Percentiles rank a stretch among this genome's conserved stretches.
Conservation (phyloP, 2,329 filamentous ascomycete genomes). For the Shiraia sp. region DNA sequence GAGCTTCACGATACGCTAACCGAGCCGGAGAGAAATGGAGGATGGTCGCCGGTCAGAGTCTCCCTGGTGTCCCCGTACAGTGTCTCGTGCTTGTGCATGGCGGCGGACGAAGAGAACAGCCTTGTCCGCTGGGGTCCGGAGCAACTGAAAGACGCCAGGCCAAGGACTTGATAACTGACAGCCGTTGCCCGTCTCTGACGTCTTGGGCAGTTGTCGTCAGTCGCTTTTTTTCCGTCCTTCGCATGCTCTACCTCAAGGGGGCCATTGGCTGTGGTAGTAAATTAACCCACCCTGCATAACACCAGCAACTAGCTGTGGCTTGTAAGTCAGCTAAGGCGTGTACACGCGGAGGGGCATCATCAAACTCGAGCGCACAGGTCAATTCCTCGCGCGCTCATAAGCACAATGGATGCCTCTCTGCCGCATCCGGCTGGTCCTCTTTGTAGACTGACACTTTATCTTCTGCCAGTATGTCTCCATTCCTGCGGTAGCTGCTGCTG, state of each 20-base stretch:
- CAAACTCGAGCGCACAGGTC: conserved; percentile 27
- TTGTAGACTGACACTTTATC: conserved; percentile 13
- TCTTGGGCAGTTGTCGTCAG: too few species aligned
- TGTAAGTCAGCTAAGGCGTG: conserved; percentile 30
- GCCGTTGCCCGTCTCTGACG: too few species aligned
- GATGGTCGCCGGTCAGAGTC: too few species aligned
- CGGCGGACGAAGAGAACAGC: conserved; percentile 15
- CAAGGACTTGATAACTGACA: conserved; percentile 1
- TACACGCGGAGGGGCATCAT: conserved; percentile 17
- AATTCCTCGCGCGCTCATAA: conserved; percentile 12
- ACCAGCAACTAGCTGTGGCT: conserved; percentile 30
- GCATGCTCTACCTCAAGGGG: too few species aligned
- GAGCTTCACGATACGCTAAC: conserved; percentile 13
- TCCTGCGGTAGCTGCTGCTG: conserved; percentile 12
- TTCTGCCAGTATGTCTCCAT: conserved; percentile 22
- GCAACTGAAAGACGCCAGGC: conserved; percentile 7
- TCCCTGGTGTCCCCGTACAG: too few species aligned
- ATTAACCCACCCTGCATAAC: conserved; percentile 14
- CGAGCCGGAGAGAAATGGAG: conserved; percentile 6
- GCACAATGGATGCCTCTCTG: conserved; percentile 18
- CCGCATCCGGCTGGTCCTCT: conserved; percentile 6
- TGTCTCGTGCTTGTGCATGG: conserved; percentile 21
- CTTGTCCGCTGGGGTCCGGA: conserved; percentile 5
- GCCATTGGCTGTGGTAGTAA: too few species aligned
- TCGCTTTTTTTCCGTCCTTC: too few species aligned